These are phyloP conservation scores for Trichoderma guizhouense DNA, from an alignment of 2,329 filamentous ascomycete species.

Conservation along the genomic window DNA sequence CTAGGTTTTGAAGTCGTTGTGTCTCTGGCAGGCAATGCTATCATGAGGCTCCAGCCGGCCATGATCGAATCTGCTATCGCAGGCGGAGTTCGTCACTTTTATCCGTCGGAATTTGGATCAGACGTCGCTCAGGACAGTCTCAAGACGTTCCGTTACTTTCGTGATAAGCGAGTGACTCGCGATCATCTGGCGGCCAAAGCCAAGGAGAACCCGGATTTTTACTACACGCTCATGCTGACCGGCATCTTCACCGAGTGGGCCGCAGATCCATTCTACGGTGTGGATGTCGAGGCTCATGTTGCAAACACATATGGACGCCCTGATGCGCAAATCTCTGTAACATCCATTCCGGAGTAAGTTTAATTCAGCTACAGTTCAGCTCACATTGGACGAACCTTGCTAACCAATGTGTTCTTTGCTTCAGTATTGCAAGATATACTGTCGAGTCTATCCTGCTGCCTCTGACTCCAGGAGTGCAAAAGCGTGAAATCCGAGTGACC, in stretches of 20 bases:
- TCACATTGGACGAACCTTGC: accelerated
- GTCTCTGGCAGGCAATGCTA: not conserved
- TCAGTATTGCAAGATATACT: not conserved
- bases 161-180: constrained; percentile 4
- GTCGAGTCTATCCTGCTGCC: not conserved
- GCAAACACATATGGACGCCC: not conserved
- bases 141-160: not conserved
- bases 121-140: not conserved
- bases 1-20: constrained; percentile 2
- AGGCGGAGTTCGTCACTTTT: constrained; percentile 1
- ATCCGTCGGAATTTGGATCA: constrained; percentile 7
- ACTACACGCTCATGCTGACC: constrained; percentile 4
- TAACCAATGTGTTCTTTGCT: not conserved
- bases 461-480: not conserved
- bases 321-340: not conserved
- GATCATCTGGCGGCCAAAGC: not conserved
- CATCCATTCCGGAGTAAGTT: not conserved
- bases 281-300: not conserved
- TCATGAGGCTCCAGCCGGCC: not conserved
- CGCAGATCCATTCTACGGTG: not conserved
- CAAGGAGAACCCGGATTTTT: not conserved
- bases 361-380: accelerated
- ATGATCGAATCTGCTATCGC: not conserved
- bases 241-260: constrained; percentile 9
- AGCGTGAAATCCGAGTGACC: not conserved